Evolutionary conservation across 768 basidiomycete species (phyloP).

Genomic region (Termitomyces sp.): DNA sequence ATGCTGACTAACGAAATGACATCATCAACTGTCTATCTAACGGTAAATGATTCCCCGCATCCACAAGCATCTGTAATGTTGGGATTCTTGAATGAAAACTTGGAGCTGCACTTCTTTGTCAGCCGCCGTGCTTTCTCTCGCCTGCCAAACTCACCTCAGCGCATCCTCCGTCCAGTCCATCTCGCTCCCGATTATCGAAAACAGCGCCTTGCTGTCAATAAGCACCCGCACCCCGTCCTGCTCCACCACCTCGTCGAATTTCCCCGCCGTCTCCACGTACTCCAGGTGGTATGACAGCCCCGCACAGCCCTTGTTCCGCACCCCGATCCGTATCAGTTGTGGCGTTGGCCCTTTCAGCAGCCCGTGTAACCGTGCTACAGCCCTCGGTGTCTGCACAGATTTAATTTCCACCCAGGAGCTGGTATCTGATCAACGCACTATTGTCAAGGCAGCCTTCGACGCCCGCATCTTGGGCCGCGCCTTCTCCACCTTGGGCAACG

Average conservation of each 20-base stretch:
- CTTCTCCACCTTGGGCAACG: constrained; percentile 57
- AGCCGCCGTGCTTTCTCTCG: no score
- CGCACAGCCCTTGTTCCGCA: constrained; percentile 97
- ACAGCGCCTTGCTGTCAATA: constrained; percentile 94
- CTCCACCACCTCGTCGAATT: constrained; percentile 94
- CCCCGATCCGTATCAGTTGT: constrained; percentile 90
- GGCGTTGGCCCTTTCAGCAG: constrained; percentile 81
- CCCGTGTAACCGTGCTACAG: constrained; percentile 65
- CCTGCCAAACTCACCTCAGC: constrained; percentile 48
- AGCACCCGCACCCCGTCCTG: constrained; percentile 93
- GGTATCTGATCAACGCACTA: constrained; percentile 41
- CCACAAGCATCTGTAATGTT: constrained; percentile 95
- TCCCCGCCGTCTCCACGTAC: constrained; percentile 84
- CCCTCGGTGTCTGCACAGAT: constrained; percentile 62
- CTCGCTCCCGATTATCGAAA: constrained; percentile 96
- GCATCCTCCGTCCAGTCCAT: constrained; percentile 98
- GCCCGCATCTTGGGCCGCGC: constrained; percentile 61
- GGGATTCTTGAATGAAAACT: constrained; percentile 83
- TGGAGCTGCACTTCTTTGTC: constrained; percentile 41
- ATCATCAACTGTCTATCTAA: constrained; percentile 27
- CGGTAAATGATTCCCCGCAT: constrained; percentile 88
- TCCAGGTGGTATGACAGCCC: constrained; percentile 85
- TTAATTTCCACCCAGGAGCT: not conserved
- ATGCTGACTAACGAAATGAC: constrained; percentile 11
- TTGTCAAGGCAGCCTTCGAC: constrained; percentile 70